These are phyloP conservation scores for Murraya paniculata DNA, from an alignment of 345 rosid species.

Conservation along the genomic window DNA sequence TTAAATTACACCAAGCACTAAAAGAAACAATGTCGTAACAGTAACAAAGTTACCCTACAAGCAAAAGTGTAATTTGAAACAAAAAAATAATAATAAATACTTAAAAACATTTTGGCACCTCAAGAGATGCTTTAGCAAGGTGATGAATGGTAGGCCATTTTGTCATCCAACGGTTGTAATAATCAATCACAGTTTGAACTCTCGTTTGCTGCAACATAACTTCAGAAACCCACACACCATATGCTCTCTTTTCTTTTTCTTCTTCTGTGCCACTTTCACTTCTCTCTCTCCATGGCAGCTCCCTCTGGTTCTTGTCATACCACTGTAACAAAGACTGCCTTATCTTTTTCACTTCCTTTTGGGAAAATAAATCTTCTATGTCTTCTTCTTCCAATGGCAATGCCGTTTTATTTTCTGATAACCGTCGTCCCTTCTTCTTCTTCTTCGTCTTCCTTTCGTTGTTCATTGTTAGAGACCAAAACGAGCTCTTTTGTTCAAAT, in stretches of 20 bases:
- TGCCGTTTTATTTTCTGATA: not conserved
- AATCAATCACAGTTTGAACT: conserved; percentile 86
- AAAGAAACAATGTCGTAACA: not conserved
- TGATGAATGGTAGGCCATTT: conserved; percentile 81
- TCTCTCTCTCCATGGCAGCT: conserved; percentile 78
- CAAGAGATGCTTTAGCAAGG: conserved; percentile 82
- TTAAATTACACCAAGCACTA: too few species aligned
- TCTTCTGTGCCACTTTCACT: conserved; percentile 23
- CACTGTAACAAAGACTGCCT: conserved; percentile 56
- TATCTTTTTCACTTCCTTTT: conserved; percentile 45
- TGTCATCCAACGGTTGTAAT: conserved; percentile 86
- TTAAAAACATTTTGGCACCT: conserved; percentile 29
- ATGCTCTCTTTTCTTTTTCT: conserved; percentile 56
- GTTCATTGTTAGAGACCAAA: not conserved
- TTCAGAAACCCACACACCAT: conserved; percentile 95
- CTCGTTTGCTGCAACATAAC: conserved; percentile 96
- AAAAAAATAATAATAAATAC: not conserved
- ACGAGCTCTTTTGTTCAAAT: not conserved
- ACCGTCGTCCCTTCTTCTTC: conserved; percentile 4
- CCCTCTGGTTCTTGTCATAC: conserved; percentile 69
- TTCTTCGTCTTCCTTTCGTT: not conserved
- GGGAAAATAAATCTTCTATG: conserved; percentile 72
- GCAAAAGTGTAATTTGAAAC: not conserved
- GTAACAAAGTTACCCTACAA: not conserved
- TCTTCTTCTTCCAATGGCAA: conserved; percentile 21